Base-by-base conservation (phyloP, 1,284 basidiomycete genomes). In the Apiotrichum sp. region DNA sequence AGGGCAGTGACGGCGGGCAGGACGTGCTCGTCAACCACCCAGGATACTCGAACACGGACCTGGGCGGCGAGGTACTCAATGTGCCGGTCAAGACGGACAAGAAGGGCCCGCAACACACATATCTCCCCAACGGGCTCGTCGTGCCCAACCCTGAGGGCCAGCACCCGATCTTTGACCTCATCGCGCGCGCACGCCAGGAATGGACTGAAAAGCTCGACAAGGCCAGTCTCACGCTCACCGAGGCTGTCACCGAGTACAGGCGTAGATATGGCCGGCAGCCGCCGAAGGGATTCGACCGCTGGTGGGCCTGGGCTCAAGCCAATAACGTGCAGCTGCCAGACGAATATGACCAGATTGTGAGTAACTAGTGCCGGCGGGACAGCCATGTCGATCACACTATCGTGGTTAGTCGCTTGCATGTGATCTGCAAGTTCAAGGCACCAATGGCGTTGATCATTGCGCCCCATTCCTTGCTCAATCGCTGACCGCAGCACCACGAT, bases 231-330 rank as follows among this genome's bases (percentile, higher is more conserved):
- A 78, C 76, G 3, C 60, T 80, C 9, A 53, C 49, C 0, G 65
- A 77, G 53, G 77, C 78, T 4, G 75, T 77, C 3, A 62, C 68
- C 52, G 74, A 75, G 61, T 79, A 79, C 62, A 62, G 69, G 50
- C 58, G 71, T 44, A 64, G 78, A 36, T 78, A 79, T 56, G 61
- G 62, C 22, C 64, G 70, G 16, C 41, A 65, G 3, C 75, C 77
- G 10, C 78, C 78, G 1, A 68, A 67, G 47, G 72, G 72, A 0
- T 74, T 74, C 56, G 72, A 74, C 47, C 57, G 62, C 47, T 74
- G 71, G 71, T 76, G 70, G 70, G 36, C 36, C 3, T 76, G 68
- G 57, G 67, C 62, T 1, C 11, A 61, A 59, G 44, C 64, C 42
- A 50, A 73, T 52, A 59, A 65, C 14, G 70, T 76, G 8, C 61